Conservation (phyloP, 1,139 yeast genomes). For the Scheffersomyces parashehatae region DNA sequence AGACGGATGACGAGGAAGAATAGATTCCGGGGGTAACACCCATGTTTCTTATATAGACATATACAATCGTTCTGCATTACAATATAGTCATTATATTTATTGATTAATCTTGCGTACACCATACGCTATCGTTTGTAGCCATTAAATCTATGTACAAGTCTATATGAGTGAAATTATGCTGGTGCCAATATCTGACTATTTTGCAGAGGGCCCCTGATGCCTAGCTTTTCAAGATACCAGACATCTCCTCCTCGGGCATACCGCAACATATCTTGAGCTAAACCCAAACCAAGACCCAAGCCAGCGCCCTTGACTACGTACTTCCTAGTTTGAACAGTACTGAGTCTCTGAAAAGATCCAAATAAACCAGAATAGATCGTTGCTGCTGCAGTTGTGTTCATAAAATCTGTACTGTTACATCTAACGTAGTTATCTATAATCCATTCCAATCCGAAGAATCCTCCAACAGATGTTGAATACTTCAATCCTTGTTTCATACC, state of each 20-base stretch:
- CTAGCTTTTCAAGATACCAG: slow-evolving; percentile 54
- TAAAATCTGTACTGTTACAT: slow-evolving; percentile 54
- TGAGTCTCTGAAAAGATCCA: slow-evolving; percentile 46
- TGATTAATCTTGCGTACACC: slow-evolving; percentile 5
- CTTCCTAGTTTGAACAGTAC: slow-evolving; percentile 46
- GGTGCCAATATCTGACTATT: not conserved
- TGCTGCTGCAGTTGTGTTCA: slow-evolving; percentile 61
- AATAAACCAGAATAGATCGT: slow-evolving; percentile 52
- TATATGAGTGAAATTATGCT: not conserved
- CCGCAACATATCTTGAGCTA: slow-evolving; percentile 64
- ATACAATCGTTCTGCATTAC: no score
- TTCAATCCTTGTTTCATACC: slow-evolving; percentile 49
- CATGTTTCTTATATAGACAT: no score
- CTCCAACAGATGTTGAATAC: slow-evolving; percentile 47
- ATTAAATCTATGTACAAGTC: not conserved
- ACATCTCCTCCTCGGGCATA: slow-evolving; percentile 59
- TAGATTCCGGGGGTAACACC: not conserved
- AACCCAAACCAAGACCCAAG: slow-evolving; percentile 61
- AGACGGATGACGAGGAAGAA: slow-evolving; percentile 51
- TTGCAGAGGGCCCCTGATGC: slow-evolving; percentile 15
- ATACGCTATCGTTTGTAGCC: slow-evolving; percentile 4
- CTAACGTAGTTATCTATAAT: slow-evolving; percentile 51
- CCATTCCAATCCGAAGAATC: slow-evolving; percentile 65
- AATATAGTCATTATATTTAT: not conserved
- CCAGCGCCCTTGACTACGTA: slow-evolving; percentile 54